These are phyloP conservation scores for Cryptococcus hybrid DNA, from an alignment of 1,284 basidiomycete species.

Conservation along the genomic window DNA sequence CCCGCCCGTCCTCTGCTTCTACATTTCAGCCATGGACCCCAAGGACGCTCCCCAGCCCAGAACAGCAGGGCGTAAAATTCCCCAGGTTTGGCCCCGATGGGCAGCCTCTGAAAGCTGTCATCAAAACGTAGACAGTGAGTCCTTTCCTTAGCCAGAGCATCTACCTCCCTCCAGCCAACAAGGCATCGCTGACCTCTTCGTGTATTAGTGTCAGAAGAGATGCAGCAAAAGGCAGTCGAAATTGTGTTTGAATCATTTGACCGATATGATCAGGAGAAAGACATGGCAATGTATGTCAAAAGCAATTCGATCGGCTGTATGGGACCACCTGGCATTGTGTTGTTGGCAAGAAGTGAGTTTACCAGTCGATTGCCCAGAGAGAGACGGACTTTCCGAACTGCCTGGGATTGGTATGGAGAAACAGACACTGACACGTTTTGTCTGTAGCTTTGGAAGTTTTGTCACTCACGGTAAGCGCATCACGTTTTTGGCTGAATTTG, in stretches of 20 bases:
- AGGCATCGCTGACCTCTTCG: neutral
- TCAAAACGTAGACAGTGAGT: constrained; percentile 87
- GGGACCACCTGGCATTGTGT: constrained; percentile 89
- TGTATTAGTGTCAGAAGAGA: constrained; percentile 59
- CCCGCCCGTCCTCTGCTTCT: no score
- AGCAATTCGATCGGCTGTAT: constrained; percentile 89
- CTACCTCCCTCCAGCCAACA: neutral
- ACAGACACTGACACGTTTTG: constrained; percentile 1
- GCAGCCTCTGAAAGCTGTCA: constrained; percentile 65
- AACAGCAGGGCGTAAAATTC: neutral
- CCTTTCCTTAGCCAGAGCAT: neutral
- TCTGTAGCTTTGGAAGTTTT: constrained; percentile 48
- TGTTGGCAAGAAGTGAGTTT: constrained; percentile 78
- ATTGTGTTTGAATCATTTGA: constrained; percentile 80
- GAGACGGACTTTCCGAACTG: no score
- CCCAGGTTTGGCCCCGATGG: constrained; percentile 2
- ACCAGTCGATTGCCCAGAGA: no score
- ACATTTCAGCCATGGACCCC: neutral
- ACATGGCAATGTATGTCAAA: constrained; percentile 98
- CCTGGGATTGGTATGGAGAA: neutral
- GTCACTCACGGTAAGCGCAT: constrained; percentile 68
- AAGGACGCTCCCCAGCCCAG: neutral
- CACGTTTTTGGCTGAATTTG: neutral
- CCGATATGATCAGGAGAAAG: constrained; percentile 92
- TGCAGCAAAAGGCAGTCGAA: constrained; percentile 91